Percentiles rank a stretch among this genome's conserved stretches.
These are phyloP conservation scores for Tagetes patula DNA, from an alignment of 129 eudicot species.

Conservation along the genomic window DNA sequence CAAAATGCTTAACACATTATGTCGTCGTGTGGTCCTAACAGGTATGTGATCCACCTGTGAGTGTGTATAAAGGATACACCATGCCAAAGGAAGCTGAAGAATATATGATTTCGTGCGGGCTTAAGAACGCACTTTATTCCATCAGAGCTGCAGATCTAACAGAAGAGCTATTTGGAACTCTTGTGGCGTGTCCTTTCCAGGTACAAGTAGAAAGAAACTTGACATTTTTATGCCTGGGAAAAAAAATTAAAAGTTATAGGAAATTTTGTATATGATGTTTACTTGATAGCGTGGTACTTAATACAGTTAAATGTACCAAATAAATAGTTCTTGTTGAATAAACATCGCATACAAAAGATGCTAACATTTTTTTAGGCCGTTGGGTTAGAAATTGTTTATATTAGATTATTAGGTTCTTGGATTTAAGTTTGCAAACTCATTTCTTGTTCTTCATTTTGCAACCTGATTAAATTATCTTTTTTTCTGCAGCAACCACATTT, in stretches of 20 bases:
- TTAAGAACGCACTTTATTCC: slow-evolving; percentile 75
- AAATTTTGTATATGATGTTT: slow-evolving; percentile 2
- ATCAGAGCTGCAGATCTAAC: slow-evolving; percentile 73
- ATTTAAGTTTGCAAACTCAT: slow-evolving; percentile 3
- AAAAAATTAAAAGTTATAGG: slow-evolving; percentile 29
- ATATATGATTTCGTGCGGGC: slow-evolving; percentile 66
- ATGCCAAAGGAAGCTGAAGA: slow-evolving; percentile 77
- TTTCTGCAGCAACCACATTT: slow-evolving; percentile 61
- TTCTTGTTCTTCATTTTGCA: neutral
- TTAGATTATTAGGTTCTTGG: slow-evolving; percentile 11
- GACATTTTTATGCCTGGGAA: neutral
- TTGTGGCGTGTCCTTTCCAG: slow-evolving; percentile 69
- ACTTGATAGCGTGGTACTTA: slow-evolving; percentile 4
- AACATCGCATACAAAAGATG: slow-evolving; percentile 4
- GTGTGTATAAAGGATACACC: slow-evolving; percentile 69
- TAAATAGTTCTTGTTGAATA: neutral
- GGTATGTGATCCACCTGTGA: slow-evolving; percentile 91
- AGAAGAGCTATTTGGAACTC: slow-evolving; percentile 70
- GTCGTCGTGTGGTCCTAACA: slow-evolving; percentile 25
- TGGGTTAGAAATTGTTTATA: neutral
- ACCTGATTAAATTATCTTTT: slow-evolving; percentile 13
- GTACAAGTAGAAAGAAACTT: slow-evolving; percentile 29
- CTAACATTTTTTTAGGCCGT: neutral
- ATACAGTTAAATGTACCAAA: slow-evolving; percentile 2
- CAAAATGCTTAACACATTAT: neutral